phyloP scores from a whole-genome alignment of 495 filamentous ascomycete species.

The Penicillium lividum region DNA sequence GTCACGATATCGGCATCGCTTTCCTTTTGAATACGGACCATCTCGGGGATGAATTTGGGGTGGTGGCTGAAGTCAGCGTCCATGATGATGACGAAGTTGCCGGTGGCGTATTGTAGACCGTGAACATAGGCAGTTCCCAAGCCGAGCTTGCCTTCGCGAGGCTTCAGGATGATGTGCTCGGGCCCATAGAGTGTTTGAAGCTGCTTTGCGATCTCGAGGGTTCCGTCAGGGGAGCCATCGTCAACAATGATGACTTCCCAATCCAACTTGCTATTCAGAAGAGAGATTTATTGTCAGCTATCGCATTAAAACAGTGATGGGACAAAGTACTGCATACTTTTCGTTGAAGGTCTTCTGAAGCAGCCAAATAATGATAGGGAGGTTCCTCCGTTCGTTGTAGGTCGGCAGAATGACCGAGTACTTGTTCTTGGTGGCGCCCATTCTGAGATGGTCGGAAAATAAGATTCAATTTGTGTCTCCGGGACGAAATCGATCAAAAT shows the following conservation, averaged over 20 bases:
- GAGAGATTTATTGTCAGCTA: slow-evolving; percentile 3
- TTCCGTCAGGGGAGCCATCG: slow-evolving; percentile 96
- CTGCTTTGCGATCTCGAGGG: slow-evolving; percentile 84
- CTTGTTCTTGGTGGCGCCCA: slow-evolving; percentile 61
- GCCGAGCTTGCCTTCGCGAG: slow-evolving; percentile 91
- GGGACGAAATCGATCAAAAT: slow-evolving; percentile 12
- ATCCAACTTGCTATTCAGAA: slow-evolving; percentile 70
- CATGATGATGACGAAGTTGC: slow-evolving; percentile 99
- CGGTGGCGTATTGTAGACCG: slow-evolving; percentile 80
- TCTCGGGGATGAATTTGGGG: slow-evolving; percentile 90
- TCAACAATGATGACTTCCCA: slow-evolving; percentile 98
- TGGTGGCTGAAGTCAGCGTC: slow-evolving; percentile 99
- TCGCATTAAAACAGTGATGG: too few species aligned
- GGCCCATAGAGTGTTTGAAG: slow-evolving; percentile 78
- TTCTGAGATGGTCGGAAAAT: slow-evolving; percentile 25
- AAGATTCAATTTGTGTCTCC: slow-evolving; percentile 12
- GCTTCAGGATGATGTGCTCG: slow-evolving; percentile 75
- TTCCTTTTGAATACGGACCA: slow-evolving; percentile 73
- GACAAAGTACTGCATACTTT: slow-evolving; percentile 37
- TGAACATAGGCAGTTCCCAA: slow-evolving; percentile 97
- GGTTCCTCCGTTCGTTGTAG: slow-evolving; percentile 96
- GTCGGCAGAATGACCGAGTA: slow-evolving; percentile 97
- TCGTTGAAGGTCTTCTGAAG: slow-evolving; percentile 87
- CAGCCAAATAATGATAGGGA: slow-evolving; percentile 93
- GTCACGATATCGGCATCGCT: slow-evolving; percentile 91